Evolutionary conservation across 2,329 filamentous ascomycete species (phyloP).

Genomic region (Fusarium tjaetaba): DNA sequence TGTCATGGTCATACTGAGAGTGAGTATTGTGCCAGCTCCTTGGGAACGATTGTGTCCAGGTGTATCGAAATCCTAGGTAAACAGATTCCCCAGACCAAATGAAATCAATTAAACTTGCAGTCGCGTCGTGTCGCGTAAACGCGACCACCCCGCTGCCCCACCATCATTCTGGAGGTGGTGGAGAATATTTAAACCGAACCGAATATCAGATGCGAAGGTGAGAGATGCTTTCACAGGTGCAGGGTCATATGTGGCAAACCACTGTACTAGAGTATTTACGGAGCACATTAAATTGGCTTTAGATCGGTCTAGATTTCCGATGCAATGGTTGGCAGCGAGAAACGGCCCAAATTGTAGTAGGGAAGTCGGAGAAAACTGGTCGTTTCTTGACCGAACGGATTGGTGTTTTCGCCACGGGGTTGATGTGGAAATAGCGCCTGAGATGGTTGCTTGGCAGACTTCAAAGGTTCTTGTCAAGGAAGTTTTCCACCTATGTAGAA

Average conservation of each 20-base stretch:
- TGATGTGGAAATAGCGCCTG: not conserved
- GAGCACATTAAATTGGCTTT: not conserved
- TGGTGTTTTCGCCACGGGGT: not conserved
- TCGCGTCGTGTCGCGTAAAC: constrained; percentile 22
- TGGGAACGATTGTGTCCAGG: not conserved
- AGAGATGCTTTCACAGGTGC: not conserved
- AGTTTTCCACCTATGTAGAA: not conserved
- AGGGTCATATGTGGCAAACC: not conserved
- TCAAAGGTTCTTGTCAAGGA: not conserved
- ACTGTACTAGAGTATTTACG: not conserved
- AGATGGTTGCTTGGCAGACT: not conserved
- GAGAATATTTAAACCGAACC: constrained; percentile 5
- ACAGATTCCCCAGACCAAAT: not conserved
- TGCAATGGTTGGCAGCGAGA: not conserved
- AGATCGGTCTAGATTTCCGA: not conserved
- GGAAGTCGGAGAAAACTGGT: not conserved
- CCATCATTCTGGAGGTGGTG: not conserved
- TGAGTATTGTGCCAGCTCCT: not conserved
- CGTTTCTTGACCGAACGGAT: not conserved
- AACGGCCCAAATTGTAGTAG: not conserved
- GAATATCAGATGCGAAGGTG: not conserved
- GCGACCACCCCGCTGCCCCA: constrained; percentile 9
- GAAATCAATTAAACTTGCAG: constrained; percentile 32
- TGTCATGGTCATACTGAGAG: constrained; percentile 32
- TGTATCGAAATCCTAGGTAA: not conserved